Base-by-base conservation (phyloP, 1,284 basidiomycete species). In the Lentinula novae-zelandiae region DNA sequence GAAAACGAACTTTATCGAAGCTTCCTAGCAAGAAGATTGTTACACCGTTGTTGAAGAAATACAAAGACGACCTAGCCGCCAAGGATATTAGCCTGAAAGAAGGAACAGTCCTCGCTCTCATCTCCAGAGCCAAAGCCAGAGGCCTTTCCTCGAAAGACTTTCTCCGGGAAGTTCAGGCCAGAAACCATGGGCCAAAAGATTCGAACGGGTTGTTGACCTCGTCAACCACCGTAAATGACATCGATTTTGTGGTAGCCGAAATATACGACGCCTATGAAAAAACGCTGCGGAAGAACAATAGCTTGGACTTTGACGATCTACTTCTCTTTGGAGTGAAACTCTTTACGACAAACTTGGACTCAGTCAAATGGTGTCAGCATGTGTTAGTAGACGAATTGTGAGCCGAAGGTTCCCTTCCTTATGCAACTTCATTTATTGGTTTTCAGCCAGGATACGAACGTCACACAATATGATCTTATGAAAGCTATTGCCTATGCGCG, bases 341-440 rank as follows among this genome's bases (percentile, higher is more conserved):
- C 31, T 92, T 96, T 67, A 73, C 71, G 2, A 69, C 74, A 17
- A 78, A 88, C 66, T 77, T 82, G 5, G 72, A 78, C 15, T 79
- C 90, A 1, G 79, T 85, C 0, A 69, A 70, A 2, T 87, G 87
- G 78, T 90, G 93, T 68, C 75, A 76, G 57, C 92, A 95, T 70
- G 84, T 96, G 15, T 77, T 96, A 1, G 93, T 97, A 12, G 95
- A 97, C 72, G 95, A 97, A 76, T 95, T 93, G 81, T 90, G 72
- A 68, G 88, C 78, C 62, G 5, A 31, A 6, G 76, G 72, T 8
- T 13, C 12, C 31, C 56, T 33, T 17, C 20, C 38, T 56, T 55
- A 48, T 20, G 44, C 44, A 22, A 46, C n/a, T 52, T 8, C 51
- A 27, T 39, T 20, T 17, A 31, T 31, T 31, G 10, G 5, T 59